A percentile compares a stretch with the other conserved stretches of the same genome.
These are phyloP conservation scores for Colletotrichum trifolii DNA, from an alignment of 2,329 filamentous ascomycete genomes.

Conservation along the genomic window DNA sequence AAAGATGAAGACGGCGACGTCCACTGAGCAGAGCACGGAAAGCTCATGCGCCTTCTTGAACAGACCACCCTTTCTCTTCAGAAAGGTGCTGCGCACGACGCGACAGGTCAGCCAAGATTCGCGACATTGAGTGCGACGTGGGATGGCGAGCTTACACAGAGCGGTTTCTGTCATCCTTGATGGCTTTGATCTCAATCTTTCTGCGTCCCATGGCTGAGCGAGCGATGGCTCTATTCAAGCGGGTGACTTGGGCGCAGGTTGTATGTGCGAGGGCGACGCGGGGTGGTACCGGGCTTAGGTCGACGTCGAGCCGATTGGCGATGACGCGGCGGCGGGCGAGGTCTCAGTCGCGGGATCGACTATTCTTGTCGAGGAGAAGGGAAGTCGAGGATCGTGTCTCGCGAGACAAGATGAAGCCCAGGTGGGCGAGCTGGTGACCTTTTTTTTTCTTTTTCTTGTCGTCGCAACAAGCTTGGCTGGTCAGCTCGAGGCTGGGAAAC, in stretches of 20 bases:
- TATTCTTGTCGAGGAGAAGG: conserved; percentile 8
- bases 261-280: conserved; percentile 1
- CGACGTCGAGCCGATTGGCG: conserved; percentile 26
- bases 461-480: conserved; percentile 30
- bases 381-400: not conserved
- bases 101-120: conserved; percentile 21
- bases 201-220: conserved; percentile 83
- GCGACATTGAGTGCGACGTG: not conserved
- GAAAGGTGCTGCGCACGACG: conserved; percentile 77
- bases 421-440: conserved; percentile 6
- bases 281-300: conserved; percentile 6
- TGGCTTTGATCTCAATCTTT: conserved; percentile 99
- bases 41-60: conserved; percentile 99
- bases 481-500: conserved; percentile 26
- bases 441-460: not conserved
- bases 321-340: conserved; percentile 19
- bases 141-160: conserved; percentile 81
- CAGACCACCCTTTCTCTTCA: conserved; percentile 97
- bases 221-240: conserved; percentile 8
- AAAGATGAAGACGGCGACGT: conserved; percentile 98
- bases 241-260: not conserved
- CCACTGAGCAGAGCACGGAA: conserved; percentile 96
- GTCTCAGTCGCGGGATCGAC: conserved; percentile 32
- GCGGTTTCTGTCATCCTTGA: conserved; percentile 97
- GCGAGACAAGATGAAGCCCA: conserved; percentile 31